Base-by-base conservation (phyloP, 1,139 yeast genomes). In the Arxiozyma slooffiae region DNA sequence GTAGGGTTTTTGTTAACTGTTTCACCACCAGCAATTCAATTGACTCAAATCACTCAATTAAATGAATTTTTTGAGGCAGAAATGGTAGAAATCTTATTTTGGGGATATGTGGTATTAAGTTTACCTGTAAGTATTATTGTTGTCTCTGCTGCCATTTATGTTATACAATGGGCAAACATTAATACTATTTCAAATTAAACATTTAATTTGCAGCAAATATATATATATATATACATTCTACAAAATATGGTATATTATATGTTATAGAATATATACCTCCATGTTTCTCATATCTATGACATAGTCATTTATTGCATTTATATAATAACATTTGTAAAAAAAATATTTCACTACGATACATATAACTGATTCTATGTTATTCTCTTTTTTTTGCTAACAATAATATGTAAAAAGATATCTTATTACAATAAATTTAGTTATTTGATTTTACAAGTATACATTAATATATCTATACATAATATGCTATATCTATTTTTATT, bases 1-100 rank as follows among this genome's bases (percentile, higher is more conserved):
- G 88, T 84, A 44, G 82, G 86, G 21, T 83, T 84, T 60, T 73
- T 84, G 26, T 73, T 84, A 52, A 82, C 89, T 2, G 78, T 82
- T 1, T 78, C 88, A 1, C 90, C 92, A 7, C 90, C 92, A 2
- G 90, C 90, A 7, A 82, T 84, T 57, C 92, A 84, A 67, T 70
- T 84, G 50, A 81, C 88, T 38, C 92, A 84, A 64, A 84, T 84
- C 58, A 81, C 86, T 50, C 89, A 79, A 59, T 65, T 83, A 62
- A 79, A 80, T 58, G 75, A 75, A 45, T 73, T 79, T 41, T 81
- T 80, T 62, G 82, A 78, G 60, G 76, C 75, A 53, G 85, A 80
- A 61, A 79, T 84, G 90, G 81, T 85, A 0, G 85, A 86, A 17
- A 84, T 83, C 11, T 70, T 84, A 56, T 84, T 84, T 56, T 83